These are phyloP conservation scores for Paramecium sonneborni DNA, from an alignment of 73 alveolate genomes.

Conservation along the genomic window DNA sequence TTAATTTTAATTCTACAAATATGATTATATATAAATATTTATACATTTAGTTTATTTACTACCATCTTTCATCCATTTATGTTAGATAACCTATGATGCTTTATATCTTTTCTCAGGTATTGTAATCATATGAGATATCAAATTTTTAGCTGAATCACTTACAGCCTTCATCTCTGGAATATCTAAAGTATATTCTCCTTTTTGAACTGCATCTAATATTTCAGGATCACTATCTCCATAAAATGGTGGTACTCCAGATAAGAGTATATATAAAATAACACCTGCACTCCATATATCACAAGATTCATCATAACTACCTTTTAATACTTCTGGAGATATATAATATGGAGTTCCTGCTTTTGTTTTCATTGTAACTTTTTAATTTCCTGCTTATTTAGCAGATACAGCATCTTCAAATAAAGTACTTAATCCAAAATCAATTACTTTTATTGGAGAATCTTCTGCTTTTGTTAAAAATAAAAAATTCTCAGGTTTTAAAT, in stretches of 20 bases:
- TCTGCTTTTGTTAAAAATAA: slow-evolving; percentile 68
- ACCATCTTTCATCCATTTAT: slow-evolving; percentile 70
- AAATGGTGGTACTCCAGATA: slow-evolving; percentile 80
- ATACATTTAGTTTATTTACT: slow-evolving; percentile 53
- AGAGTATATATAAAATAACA: slow-evolving; percentile 72
- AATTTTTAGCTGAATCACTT: slow-evolving; percentile 72
- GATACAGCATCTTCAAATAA: slow-evolving; percentile 65
- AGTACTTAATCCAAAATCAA: slow-evolving; percentile 73
- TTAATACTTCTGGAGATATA: slow-evolving; percentile 74
- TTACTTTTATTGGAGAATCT: slow-evolving; percentile 64
- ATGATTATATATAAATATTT: not conserved
- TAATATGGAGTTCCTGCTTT: slow-evolving; percentile 77
- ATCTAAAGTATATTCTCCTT: slow-evolving; percentile 67
- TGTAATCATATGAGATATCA: slow-evolving; percentile 66
- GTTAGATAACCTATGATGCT: slow-evolving; percentile 67
- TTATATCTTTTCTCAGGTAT: slow-evolving; percentile 67
- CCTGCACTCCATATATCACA: slow-evolving; percentile 80
- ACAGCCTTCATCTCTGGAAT: slow-evolving; percentile 59
- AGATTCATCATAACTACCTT: slow-evolving; percentile 74
- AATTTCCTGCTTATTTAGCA: not conserved
- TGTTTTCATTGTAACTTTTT: slow-evolving; percentile 62
- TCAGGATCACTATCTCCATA: slow-evolving; percentile 76
- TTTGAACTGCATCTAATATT: slow-evolving; percentile 66
- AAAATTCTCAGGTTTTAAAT: slow-evolving; percentile 76
- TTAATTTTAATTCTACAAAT: slow-evolving; percentile 4